Conservation (phyloP, 2,329 filamentous ascomycete species). For the Alternaria rosae region DNA sequence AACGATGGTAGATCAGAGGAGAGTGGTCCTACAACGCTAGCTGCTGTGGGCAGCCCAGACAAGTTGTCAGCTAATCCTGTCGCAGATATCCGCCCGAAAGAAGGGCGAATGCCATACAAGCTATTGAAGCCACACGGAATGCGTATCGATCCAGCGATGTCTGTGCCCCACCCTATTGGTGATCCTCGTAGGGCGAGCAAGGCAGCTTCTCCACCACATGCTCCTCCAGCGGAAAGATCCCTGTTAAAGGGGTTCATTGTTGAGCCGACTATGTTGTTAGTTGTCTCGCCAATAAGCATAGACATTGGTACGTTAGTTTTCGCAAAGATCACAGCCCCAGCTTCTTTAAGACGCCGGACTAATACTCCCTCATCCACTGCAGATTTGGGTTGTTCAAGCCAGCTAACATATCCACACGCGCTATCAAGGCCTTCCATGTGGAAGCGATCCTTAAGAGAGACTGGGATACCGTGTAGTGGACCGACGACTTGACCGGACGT, state of each 20-base stretch:
- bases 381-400: background rate
- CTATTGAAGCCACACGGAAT: too few relatives aligned
- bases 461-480: conserved; percentile 61
- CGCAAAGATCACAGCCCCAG: conserved; percentile 61
- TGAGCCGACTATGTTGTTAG: conserved; percentile 59
- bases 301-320: conserved; percentile 63
- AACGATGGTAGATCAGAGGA: too few relatives aligned
- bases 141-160: conserved; percentile 23
- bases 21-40: too few relatives aligned
- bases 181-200: conserved; percentile 61
- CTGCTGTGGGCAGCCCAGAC: too few relatives aligned
- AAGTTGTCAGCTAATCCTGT: too few relatives aligned
- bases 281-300: conserved; percentile 63
- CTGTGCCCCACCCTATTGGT: conserved; percentile 58
- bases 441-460: conserved; percentile 61
- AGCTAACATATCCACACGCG: conserved; percentile 49
- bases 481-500: conserved; percentile 51
- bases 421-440: conserved; percentile 58
- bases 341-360: conserved; percentile 57
- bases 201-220: conserved; percentile 65
- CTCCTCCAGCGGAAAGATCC: conserved; percentile 60
- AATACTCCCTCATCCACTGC: conserved; percentile 58
- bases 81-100: too few relatives aligned
- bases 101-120: too few relatives aligned
- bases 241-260: conserved; percentile 64